A percentile compares a stretch with the other conserved stretches of the same genome.
Evolutionary conservation across 1,284 basidiomycete species (phyloP).

Genomic region (Megacollybia platyphylla): DNA sequence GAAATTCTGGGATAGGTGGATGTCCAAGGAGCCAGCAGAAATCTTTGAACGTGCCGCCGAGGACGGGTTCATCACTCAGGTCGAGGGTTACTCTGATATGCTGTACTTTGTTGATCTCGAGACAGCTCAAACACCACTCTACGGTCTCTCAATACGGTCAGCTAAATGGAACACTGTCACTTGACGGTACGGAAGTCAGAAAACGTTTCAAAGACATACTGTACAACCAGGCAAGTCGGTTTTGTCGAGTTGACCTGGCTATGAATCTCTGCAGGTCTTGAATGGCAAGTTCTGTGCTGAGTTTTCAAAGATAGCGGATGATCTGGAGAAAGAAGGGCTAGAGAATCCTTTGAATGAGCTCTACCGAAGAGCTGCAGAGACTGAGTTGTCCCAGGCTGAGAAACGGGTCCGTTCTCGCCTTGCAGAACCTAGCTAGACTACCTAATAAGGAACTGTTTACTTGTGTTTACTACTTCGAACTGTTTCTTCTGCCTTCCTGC

Average conservation of each 20-base stretch:
- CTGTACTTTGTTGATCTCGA: not conserved
- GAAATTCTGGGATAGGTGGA: conserved; percentile 34
- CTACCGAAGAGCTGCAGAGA: conserved; percentile 36
- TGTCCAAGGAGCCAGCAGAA: conserved; percentile 63
- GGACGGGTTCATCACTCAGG: conserved; percentile 50
- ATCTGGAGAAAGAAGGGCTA: conserved; percentile 44
- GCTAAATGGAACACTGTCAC: conserved; percentile 39
- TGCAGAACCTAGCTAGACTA: not conserved
- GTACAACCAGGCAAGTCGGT: conserved; percentile 32
- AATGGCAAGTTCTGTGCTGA: conserved; percentile 47
- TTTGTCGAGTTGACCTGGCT: not conserved
- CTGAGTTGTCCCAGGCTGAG: conserved; percentile 45
- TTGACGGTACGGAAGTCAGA: conserved; percentile 35
- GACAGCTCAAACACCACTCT: conserved; percentile 48
- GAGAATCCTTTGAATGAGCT: conserved; percentile 43
- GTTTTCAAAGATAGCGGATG: conserved; percentile 42
- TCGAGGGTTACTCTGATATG: conserved; percentile 7
- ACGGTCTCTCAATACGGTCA: conserved; percentile 52
- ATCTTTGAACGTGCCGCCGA: conserved; percentile 58
- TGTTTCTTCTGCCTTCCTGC: conserved; percentile 1
- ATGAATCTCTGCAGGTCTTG: conserved; percentile 24
- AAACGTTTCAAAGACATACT: conserved; percentile 47
- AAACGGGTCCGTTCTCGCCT: conserved; percentile 36
- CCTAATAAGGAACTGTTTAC: not conserved
- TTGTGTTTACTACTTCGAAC: not conserved